Evolutionary conservation across 2,329 filamentous ascomycete species (phyloP), one percentile per base, ranked within the genome.

Genomic region (Capronia epimyces): DNA sequence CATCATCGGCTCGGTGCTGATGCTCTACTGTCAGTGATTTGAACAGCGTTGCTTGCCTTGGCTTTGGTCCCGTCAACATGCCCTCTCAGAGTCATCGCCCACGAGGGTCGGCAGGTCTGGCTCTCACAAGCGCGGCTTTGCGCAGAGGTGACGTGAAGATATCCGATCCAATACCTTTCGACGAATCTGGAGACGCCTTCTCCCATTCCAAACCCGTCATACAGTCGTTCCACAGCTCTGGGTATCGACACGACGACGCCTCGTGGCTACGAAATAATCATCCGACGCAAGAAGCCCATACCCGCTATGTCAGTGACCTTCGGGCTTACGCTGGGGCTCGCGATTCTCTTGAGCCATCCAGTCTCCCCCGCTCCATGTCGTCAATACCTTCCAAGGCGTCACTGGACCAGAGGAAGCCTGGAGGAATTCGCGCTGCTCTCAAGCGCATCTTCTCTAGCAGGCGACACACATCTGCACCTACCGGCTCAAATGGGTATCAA

Each of bases 71-170:
- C 10, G 29, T 24, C 36, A 43, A 20, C 15, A 57, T 57, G 55
- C 52, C 49, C 3, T 57, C 55, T 32, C 52, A 49, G 12, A 53
- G 52, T 24, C 55, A 57, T 43, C 49, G 43, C 27, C n/a, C 46
- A 9, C 31, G 45, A 20, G 42, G 21, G 2, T 57, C 55, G 3
- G 16, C 50, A 20, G 46, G 39, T 36, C 12, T 43, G 34, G 37
- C 52, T 18, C 45, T 21, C 21, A 60, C 61, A 10, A 51, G 55
- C 3, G 52, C 57, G 21, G 57, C 64, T 32, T 47, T 62, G 21
- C 60, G 60, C 20, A 57, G 62, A 31, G 61, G 60, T 22, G 62
- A 66, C 36, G 49, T 67, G 49, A 65, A 64, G 51, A 65, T 66
- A 46, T 66, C 64, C 10, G 59, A 63, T 36, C 63, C 63, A 15